Evolutionary conservation across 1,284 basidiomycete species (phyloP).

Genomic region (Paramarasmius palmivorus): DNA sequence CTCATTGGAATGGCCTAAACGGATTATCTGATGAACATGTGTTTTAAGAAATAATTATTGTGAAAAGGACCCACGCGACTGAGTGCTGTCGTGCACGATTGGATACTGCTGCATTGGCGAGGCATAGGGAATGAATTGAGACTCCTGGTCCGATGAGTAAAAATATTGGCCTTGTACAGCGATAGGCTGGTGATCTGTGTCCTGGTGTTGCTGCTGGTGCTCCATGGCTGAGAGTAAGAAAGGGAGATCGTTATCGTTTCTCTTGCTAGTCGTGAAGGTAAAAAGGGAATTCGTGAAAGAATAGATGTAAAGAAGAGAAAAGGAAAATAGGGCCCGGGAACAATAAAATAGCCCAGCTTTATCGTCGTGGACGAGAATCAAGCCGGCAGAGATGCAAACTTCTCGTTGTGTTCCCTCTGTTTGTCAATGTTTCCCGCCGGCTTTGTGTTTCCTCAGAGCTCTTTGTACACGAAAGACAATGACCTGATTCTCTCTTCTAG

Average conservation of each 20-base stretch:
- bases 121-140: conserved; percentile 33
- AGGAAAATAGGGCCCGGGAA: conserved; percentile 21
- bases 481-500: no score
- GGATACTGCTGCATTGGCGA: conserved; percentile 39
- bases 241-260: conserved; percentile 12
- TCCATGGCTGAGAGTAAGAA: conserved; percentile 31
- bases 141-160: conserved; percentile 40
- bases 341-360: conserved; percentile 6
- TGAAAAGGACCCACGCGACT: conserved; percentile 18
- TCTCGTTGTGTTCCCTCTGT: neutral
- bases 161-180: conserved; percentile 31
- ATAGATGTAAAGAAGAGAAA: conserved; percentile 24
- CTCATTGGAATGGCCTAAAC: conserved; percentile 16
- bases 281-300: conserved; percentile 15
- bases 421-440: no score
- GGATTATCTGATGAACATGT: conserved; percentile 22
- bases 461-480: no score
- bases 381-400: conserved; percentile 3
- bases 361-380: conserved; percentile 19
- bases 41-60: conserved; percentile 16
- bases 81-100: conserved; percentile 22
- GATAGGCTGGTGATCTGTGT: conserved; percentile 30
- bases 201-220: conserved; percentile 25
- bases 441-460: no score
- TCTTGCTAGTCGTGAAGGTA: conserved; percentile 13